These are phyloP conservation scores for Gracilaria gracilis DNA, from an alignment of 23 red algal genomes.

Conservation along the genomic window DNA sequence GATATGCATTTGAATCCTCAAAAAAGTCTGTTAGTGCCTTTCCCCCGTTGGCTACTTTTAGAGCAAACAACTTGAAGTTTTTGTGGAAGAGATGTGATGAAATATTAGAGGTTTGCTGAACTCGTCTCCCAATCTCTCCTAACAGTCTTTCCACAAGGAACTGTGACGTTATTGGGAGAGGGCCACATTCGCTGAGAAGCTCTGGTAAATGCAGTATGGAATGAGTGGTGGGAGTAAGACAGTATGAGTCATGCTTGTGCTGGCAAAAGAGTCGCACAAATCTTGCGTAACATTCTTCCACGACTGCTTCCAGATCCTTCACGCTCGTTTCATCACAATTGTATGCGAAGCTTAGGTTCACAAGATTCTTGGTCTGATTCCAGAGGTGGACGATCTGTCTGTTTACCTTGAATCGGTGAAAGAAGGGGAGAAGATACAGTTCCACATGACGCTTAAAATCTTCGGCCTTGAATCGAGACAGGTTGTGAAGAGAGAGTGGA, in stretches of 20 bases:
- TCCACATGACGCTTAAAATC: slow-evolving; percentile 1
- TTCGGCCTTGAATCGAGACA: too few relatives aligned
- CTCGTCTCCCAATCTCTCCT: slow-evolving; percentile 13
- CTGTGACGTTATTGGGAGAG: not conserved
- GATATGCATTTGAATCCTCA: too few relatives aligned
- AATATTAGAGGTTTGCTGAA: slow-evolving; percentile 8
- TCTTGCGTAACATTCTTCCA: slow-evolving; percentile 1
- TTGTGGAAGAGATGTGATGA: slow-evolving; percentile 4
- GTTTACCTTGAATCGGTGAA: not conserved
- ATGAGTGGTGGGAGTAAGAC: slow-evolving; percentile 8
- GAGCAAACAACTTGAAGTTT: slow-evolving; percentile 14
- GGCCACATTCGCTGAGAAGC: slow-evolving; percentile 1
- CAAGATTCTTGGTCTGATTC: slow-evolving; percentile 11
- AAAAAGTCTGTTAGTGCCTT: too few relatives aligned
- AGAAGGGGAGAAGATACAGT: not conserved
- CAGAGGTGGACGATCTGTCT: not conserved
- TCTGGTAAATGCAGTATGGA: slow-evolving; percentile 26
- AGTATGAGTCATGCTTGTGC: not conserved
- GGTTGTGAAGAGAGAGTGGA: not conserved
- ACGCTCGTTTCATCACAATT: not conserved
- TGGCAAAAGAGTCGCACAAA: not conserved
- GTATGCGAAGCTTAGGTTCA: not conserved
- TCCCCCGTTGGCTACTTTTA: slow-evolving; percentile 1
- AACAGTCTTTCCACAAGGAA: slow-evolving; percentile 19
- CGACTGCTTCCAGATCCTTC: not conserved